These are phyloP conservation scores for Tieghemiomyces parasiticus DNA, from an alignment of 192 early-diverging fungal genomes.

Conservation along the genomic window DNA sequence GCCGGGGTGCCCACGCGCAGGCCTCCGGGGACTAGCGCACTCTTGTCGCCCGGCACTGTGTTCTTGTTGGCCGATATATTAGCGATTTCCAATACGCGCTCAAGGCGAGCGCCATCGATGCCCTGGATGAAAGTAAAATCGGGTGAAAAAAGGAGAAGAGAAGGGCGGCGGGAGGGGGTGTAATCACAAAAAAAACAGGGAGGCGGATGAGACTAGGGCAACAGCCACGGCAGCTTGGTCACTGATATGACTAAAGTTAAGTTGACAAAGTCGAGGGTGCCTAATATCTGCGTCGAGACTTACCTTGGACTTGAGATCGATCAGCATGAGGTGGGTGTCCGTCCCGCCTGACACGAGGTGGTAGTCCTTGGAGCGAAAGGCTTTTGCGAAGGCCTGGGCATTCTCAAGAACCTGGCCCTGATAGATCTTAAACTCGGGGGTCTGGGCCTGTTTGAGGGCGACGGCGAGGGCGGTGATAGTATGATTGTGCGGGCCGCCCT, in stretches of 20 bases:
- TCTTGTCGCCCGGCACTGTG: slow-evolving; percentile 94
- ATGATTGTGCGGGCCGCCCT: slow-evolving; percentile 99
- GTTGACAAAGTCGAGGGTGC: too few species aligned
- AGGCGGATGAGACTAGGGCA: too few species aligned
- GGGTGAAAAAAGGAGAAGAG: too few species aligned
- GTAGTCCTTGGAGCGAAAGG: slow-evolving; percentile 55
- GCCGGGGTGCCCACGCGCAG: slow-evolving; percentile 92
- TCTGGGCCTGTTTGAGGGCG: slow-evolving; percentile 81
- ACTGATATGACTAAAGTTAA: too few species aligned
- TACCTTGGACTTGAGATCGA: slow-evolving; percentile 68
- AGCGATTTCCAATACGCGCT: slow-evolving; percentile 86
- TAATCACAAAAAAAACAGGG: too few species aligned
- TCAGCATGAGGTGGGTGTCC: slow-evolving; percentile 86
- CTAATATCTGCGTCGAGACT: too few species aligned
- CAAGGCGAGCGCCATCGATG: slow-evolving; percentile 90
- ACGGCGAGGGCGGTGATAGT: slow-evolving; percentile 93
- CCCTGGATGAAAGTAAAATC: too few species aligned
- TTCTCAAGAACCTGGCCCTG: slow-evolving; percentile 84
- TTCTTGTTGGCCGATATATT: slow-evolving; percentile 99
- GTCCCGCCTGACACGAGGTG: slow-evolving; percentile 84
- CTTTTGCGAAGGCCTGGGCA: slow-evolving; percentile 73
- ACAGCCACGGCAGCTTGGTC: too few species aligned
- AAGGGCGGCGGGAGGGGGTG: too few species aligned
- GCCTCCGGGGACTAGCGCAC: slow-evolving; percentile 84
- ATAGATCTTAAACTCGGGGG: slow-evolving; percentile 76